A percentile compares a stretch with the other conserved stretches of the same genome.
These are phyloP conservation scores for Paracamarosporium sp. DNA, from an alignment of 2,329 filamentous ascomycete species.

Conservation along the genomic window DNA sequence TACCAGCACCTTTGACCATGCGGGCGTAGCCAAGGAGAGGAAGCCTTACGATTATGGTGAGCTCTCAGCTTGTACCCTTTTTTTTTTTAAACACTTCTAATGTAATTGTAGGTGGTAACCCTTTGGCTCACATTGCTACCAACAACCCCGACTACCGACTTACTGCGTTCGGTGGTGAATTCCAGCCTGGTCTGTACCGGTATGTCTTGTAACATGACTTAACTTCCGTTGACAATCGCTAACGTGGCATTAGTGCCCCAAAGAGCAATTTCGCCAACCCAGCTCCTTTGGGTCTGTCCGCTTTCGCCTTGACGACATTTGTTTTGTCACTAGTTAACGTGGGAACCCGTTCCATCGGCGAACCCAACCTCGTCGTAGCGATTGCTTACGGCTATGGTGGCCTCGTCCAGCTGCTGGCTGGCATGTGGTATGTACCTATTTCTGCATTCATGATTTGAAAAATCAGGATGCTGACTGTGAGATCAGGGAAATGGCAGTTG, in stretches of 20 bases:
- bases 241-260: constrained; percentile 26
- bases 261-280: constrained; percentile 64
- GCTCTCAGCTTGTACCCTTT: neutral
- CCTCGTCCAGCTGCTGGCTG: constrained; percentile 58
- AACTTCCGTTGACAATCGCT: neutral
- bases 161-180: constrained; percentile 59
- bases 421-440: constrained; percentile 59
- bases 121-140: constrained; percentile 58
- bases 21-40: constrained; percentile 44
- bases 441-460: neutral
- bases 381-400: constrained; percentile 59
- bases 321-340: constrained; percentile 61
- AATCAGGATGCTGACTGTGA: constrained; percentile 8
- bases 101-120: constrained; percentile 51
- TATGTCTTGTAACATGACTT: constrained; percentile 14
- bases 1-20: constrained; percentile 48
- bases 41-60: constrained; percentile 55
- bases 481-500: constrained; percentile 60
- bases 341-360: constrained; percentile 49
- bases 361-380: constrained; percentile 57
- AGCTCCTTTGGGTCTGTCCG: constrained; percentile 65
- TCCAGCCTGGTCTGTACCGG: constrained; percentile 59
- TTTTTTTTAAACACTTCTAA: neutral
- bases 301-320: constrained; percentile 72
- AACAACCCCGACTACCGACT: constrained; percentile 55